A percentile compares a stretch with the other conserved stretches of the same genome.
These are phyloP conservation scores for Sphagnum magellanicum DNA, from an alignment of 228 moss, liverwort and hornwort species.

Conservation along the genomic window DNA sequence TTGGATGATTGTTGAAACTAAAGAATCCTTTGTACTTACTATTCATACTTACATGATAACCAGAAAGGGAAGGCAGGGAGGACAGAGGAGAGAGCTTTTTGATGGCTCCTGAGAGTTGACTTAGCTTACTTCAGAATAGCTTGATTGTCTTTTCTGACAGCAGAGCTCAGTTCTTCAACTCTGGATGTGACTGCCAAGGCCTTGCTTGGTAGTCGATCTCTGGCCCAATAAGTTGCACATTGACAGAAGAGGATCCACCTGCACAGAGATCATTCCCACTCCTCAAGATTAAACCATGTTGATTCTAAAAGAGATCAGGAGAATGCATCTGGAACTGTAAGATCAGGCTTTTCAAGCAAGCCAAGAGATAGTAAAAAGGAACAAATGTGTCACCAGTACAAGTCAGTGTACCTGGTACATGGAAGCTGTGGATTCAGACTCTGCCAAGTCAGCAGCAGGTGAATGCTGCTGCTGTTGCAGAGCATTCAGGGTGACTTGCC, in stretches of 20 bases:
- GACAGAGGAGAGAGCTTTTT: too few species aligned
- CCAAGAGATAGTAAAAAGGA: too few species aligned
- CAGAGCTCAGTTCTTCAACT: constrained; percentile 1
- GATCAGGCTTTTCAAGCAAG: not conserved
- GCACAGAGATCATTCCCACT: constrained; percentile 5
- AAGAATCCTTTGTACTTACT: too few species aligned
- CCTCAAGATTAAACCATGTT: not conserved
- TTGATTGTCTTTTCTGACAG: too few species aligned
- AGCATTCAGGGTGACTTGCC: constrained; percentile 80
- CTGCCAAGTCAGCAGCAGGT: constrained; percentile 16
- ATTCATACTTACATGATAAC: too few species aligned
- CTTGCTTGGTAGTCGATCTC: constrained; percentile 27
- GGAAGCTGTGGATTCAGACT: constrained; percentile 49
- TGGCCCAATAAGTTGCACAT: constrained; percentile 55
- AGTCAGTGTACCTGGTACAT: constrained; percentile 41
- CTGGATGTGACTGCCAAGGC: constrained; percentile 14
- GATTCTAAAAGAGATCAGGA: not conserved
- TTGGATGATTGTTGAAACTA: too few species aligned
- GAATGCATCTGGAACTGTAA: not conserved
- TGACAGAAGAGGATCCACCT: constrained; percentile 64
- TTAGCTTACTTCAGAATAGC: too few species aligned
- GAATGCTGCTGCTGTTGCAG: constrained; percentile 33
- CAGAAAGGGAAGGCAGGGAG: too few species aligned
- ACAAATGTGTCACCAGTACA: too few species aligned
- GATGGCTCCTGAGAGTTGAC: too few species aligned